phyloP scores from a whole-genome alignment of 2,329 filamentous ascomycete genomes.

The Intubia oerlemansii region DNA sequence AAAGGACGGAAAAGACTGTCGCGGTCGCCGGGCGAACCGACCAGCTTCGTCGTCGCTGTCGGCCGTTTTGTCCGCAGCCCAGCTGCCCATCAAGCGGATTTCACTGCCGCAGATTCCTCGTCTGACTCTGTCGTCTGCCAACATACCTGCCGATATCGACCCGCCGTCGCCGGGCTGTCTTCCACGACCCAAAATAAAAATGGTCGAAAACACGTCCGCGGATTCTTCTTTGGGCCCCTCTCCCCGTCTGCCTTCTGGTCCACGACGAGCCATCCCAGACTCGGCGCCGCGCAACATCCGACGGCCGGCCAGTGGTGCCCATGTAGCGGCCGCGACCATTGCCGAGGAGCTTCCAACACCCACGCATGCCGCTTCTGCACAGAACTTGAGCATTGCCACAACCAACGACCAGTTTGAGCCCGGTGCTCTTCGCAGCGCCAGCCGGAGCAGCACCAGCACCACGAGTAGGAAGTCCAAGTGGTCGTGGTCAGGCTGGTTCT shows the following conservation, averaged over 20 bases:
- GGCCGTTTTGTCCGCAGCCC: constrained; percentile 1
- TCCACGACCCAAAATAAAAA: constrained; percentile 1
- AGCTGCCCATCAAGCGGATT: constrained; percentile 1
- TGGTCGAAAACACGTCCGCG: no score
- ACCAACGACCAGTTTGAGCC: no score
- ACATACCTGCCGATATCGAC: neutral
- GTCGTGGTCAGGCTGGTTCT: constrained; percentile 10
- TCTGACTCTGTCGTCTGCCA: constrained; percentile 1
- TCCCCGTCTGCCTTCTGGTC: no score
- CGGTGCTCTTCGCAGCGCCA: constrained; percentile 3
- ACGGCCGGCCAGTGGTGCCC: no score
- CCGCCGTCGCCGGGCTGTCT: constrained; percentile 4
- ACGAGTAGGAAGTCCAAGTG: constrained; percentile 8
- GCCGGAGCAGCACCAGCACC: constrained; percentile 6
- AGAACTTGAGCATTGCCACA: no score
- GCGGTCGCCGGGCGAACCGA: no score
- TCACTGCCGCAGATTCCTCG: constrained; percentile 2
- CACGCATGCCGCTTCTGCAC: no score
- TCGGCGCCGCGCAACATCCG: constrained; percentile 3
- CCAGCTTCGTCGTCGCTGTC: constrained; percentile 1
- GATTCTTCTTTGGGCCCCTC: no score
- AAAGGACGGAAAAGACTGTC: constrained; percentile 8
- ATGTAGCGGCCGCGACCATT: no score
- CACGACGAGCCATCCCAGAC: constrained; percentile 3
- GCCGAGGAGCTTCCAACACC: no score